A percentile compares a stretch with the other conserved stretches of the same genome.
Evolutionary conservation across 169 alveolate species (phyloP).

Genomic region (Plasmodium gaboni): DNA sequence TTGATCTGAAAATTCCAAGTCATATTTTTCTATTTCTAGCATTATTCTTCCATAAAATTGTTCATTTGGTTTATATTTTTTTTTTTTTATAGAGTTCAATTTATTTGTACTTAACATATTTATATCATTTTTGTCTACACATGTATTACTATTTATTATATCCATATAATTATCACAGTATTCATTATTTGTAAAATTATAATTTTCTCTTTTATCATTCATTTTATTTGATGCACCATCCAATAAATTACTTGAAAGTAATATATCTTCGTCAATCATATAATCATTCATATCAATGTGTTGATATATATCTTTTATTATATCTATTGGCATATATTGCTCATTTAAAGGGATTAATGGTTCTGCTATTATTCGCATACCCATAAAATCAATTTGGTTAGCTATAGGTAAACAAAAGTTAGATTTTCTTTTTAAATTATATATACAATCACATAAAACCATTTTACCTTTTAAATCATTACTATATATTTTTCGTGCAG

Average conservation of each 20-base stretch:
- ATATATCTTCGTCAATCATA: conserved; percentile 6
- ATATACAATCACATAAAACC: conserved; percentile 83
- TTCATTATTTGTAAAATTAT: not conserved
- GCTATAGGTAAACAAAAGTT: conserved; percentile 81
- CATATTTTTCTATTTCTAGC: conserved; percentile 71
- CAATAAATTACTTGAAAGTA: not conserved
- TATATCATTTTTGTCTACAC: not conserved
- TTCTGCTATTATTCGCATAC: conserved; percentile 83
- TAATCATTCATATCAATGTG: conserved; percentile 39
- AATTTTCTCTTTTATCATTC: not conserved
- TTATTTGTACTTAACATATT: not conserved
- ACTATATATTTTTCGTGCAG: conserved; percentile 82
- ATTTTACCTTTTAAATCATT: conserved; percentile 86
- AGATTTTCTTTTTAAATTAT: conserved; percentile 72
- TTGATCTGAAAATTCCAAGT: conserved; percentile 63
- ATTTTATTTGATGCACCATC: not conserved
- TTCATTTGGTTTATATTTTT: conserved; percentile 1
- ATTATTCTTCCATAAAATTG: conserved; percentile 73
- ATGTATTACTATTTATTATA: not conserved
- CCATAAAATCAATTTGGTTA: conserved; percentile 83
- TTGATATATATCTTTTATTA: conserved; percentile 45
- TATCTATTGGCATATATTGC: conserved; percentile 27
- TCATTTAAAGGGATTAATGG: conserved; percentile 81
- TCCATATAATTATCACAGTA: not conserved
- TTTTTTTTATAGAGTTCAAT: conserved; percentile 12